Conservation (phyloP, 2,329 filamentous ascomycete genomes). For the Dactylonectria estremocensis region DNA sequence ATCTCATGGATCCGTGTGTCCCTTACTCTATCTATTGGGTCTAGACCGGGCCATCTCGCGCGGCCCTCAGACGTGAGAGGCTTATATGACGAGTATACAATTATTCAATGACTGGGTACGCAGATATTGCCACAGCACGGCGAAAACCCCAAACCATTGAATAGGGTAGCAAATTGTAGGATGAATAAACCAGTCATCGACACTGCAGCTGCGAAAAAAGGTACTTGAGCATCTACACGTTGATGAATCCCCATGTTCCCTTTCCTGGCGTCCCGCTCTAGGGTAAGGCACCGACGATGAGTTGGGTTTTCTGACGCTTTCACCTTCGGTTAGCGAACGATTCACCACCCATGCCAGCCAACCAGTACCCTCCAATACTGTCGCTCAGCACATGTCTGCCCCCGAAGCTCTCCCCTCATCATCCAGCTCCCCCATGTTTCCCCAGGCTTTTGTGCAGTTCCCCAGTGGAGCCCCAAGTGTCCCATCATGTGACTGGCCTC, state of each 20-base stretch:
- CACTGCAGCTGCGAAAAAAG: neutral
- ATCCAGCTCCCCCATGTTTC: slow-evolving; percentile 39
- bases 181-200: neutral
- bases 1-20: neutral
- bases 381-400: neutral
- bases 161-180: neutral
- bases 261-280: neutral
- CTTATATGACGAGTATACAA: neutral
- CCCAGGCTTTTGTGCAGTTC: slow-evolving; percentile 43
- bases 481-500: slow-evolving; percentile 45
- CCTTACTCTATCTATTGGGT: neutral
- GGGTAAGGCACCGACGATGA: slow-evolving; percentile 1
- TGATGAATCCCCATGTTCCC: neutral
- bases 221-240: neutral
- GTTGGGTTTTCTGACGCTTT: neutral
- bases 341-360: slow-evolving; percentile 1
- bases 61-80: neutral
- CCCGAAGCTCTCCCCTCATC: slow-evolving; percentile 8
- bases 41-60: slow-evolving; percentile 12
- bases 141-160: too few species aligned
- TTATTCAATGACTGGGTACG: too few species aligned
- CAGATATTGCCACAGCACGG: too few species aligned
- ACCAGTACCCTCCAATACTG: slow-evolving; percentile 5
- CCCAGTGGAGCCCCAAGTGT: neutral
- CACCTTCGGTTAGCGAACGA: slow-evolving; percentile 7